These are phyloP conservation scores for Rhizophagus clarus DNA, from an alignment of 192 early-diverging fungal species.

Conservation along the genomic window DNA sequence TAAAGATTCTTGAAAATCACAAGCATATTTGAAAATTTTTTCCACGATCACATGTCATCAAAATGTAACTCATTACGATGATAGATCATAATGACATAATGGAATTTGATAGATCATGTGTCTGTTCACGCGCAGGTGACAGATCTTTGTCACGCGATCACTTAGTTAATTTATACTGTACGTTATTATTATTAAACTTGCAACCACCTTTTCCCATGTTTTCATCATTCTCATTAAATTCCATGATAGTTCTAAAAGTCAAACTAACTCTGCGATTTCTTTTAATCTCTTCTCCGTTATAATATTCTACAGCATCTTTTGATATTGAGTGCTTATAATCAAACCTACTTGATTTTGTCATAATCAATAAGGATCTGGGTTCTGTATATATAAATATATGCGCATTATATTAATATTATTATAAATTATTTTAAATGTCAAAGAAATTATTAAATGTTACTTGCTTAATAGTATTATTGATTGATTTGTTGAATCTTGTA, in stretches of 20 bases:
- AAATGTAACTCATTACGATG: too few relatives aligned
- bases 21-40: too few relatives aligned
- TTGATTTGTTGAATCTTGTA: constrained; percentile 31
- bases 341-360: constrained; percentile 57
- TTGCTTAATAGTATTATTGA: constrained; percentile 47
- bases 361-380: constrained; percentile 59
- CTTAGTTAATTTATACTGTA: too few relatives aligned
- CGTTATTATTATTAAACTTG: too few relatives aligned
- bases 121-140: too few relatives aligned
- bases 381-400: constrained; percentile 38
- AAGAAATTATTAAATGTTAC: neutral
- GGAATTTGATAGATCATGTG: too few relatives aligned
- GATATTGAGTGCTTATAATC: constrained; percentile 68
- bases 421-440: neutral
- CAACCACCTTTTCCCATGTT: neutral
- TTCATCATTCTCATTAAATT: neutral
- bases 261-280: constrained; percentile 64
- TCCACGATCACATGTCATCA: too few relatives aligned
- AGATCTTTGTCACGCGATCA: too few relatives aligned
- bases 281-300: constrained; percentile 46
- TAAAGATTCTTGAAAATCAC: too few relatives aligned
- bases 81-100: too few relatives aligned
- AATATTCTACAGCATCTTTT: constrained; percentile 55
- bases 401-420: neutral
- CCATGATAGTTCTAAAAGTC: constrained; percentile 43